These are phyloP conservation scores for Solanum acaule DNA, from an alignment of 257 asterid species.

Conservation along the genomic window DNA sequence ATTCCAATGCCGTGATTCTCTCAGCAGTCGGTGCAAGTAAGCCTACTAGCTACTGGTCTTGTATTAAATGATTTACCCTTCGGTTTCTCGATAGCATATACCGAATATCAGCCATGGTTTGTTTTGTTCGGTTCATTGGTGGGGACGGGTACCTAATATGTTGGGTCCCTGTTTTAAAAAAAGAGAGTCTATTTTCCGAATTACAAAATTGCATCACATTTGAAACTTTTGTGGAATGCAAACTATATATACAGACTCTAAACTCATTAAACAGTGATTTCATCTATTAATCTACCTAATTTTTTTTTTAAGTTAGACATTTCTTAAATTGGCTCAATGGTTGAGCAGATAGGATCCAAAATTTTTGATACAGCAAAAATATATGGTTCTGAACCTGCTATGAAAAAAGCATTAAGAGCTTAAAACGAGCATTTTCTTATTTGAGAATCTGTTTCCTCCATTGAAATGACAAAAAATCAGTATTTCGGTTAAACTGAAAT, in stretches of 20 bases:
- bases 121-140: background rate
- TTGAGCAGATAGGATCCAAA: background rate
- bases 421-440: background rate
- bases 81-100: background rate
- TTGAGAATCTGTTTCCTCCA: background rate
- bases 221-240: background rate
- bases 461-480: background rate
- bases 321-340: background rate
- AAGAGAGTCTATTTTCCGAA: background rate
- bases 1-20: background rate
- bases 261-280: background rate
- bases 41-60: background rate
- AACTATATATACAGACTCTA: background rate
- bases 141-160: background rate
- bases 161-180: background rate
- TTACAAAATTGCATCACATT: background rate
- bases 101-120: background rate
- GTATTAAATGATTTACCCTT: background rate
- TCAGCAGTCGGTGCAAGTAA: background rate
- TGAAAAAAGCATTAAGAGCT: background rate
- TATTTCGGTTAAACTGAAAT: background rate
- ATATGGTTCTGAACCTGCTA: background rate
- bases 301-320: background rate
- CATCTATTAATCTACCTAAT: background rate
- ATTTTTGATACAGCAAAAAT: background rate